Evolutionary conservation across 768 basidiomycete genomes (phyloP).

Genomic region (Rhizopogon vinicolor): DNA sequence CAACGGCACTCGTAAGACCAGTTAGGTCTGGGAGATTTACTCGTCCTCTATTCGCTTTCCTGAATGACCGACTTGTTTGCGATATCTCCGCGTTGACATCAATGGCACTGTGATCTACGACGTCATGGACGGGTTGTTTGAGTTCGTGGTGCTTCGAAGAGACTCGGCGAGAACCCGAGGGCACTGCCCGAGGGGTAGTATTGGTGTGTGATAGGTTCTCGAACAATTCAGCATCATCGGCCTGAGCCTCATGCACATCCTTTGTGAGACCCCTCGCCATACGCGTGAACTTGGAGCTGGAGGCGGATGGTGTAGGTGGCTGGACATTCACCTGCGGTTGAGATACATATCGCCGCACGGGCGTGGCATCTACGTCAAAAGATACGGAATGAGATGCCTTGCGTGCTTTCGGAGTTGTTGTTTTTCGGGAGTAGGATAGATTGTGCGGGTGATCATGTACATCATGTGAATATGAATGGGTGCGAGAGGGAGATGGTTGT

Average conservation of each 20-base stretch:
- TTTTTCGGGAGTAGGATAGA: conserved; percentile 12
- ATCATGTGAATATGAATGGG: conserved; percentile 8
- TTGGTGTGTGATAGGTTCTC: conserved; percentile 1
- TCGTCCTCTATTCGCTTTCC: conserved; percentile 29
- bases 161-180: conserved; percentile 2
- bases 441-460: background rate
- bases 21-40: conserved; percentile 80
- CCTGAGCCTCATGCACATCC: conserved; percentile 44
- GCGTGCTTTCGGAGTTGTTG: conserved; percentile 30
- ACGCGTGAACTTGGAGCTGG: conserved; percentile 54
- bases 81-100: conserved; percentile 4
- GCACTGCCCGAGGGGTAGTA: background rate
- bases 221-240: conserved; percentile 2
- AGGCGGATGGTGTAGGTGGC: conserved; percentile 56
- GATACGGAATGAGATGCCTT: conserved; percentile 19
- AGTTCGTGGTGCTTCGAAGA: background rate
- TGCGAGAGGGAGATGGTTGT: conserved; percentile 11
- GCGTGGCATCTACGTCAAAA: conserved; percentile 24
- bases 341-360: conserved; percentile 18
- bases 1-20: conserved; percentile 73
- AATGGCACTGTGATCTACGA: conserved; percentile 20
- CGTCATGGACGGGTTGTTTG: conserved; percentile 27
- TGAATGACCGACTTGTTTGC: conserved; percentile 8
- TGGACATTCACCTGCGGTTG: conserved; percentile 43
- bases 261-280: conserved; percentile 52